These are phyloP conservation scores for Coccomyxa sp. DNA, from an alignment of 139 green algal genomes.

Conservation along the genomic window DNA sequence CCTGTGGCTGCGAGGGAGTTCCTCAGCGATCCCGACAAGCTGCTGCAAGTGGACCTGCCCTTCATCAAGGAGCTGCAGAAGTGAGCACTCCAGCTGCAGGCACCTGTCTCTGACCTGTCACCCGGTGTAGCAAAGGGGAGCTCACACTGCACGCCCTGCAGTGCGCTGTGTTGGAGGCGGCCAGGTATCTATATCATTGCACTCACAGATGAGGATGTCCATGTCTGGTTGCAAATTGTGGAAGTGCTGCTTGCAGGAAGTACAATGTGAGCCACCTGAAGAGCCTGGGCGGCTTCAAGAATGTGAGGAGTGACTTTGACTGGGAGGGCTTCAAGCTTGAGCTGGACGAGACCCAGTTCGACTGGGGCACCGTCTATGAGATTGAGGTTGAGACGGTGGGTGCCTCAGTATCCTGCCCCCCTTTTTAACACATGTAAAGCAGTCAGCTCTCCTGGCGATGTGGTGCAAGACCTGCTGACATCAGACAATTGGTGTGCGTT, in stretches of 20 bases:
- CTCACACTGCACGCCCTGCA: not conserved
- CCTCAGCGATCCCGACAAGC: slow-evolving; percentile 46
- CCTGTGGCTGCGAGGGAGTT: slow-evolving; percentile 37
- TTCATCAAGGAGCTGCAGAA: slow-evolving; percentile 26
- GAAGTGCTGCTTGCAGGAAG: slow-evolving; percentile 19
- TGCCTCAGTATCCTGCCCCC: not conserved
- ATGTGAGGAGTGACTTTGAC: slow-evolving; percentile 68
- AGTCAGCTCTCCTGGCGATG: not conserved
- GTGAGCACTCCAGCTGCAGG: not conserved
- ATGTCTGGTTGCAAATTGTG: not conserved
- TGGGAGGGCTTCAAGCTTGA: slow-evolving; percentile 83
- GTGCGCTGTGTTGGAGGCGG: not conserved
- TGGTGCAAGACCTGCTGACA: not conserved
- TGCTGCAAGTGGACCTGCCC: slow-evolving; percentile 49
- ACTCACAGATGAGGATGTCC: not conserved
- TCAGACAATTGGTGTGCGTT: not conserved
- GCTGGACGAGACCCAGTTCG: slow-evolving; percentile 85
- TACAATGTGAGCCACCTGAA: slow-evolving; percentile 48
- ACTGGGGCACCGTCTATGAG: slow-evolving; percentile 85
- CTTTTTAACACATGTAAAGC: not conserved
- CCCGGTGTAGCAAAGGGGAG: not conserved
- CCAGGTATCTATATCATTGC: not conserved
- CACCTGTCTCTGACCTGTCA: not conserved
- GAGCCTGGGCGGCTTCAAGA: slow-evolving; percentile 86
- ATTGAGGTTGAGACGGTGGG: slow-evolving; percentile 87